Evolutionary conservation across 2,329 filamentous ascomycete genomes (phyloP).

Genomic region (Aureobasidium sp.): DNA sequence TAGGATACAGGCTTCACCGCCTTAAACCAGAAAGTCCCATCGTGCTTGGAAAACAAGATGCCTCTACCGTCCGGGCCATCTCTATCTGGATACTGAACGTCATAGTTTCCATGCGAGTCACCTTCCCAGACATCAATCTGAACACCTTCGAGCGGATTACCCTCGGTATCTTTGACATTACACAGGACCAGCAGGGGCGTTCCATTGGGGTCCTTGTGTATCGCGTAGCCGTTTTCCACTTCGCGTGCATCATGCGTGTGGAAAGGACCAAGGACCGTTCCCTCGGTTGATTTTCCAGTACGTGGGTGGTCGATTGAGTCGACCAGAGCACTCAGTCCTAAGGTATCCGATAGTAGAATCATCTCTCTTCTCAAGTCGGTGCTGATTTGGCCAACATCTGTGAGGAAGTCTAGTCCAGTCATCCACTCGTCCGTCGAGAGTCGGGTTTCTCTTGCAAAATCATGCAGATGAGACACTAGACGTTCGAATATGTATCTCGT

Average conservation of each 20-base stretch:
- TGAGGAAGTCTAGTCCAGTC: conserved; percentile 60
- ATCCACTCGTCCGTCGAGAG: conserved; percentile 71
- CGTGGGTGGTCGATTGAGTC: conserved; percentile 23
- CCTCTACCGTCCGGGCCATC: conserved; percentile 24
- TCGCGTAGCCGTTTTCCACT: conserved; percentile 21
- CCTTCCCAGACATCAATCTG: conserved; percentile 24
- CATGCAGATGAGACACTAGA: conserved; percentile 67
- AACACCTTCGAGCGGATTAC: conserved; percentile 19
- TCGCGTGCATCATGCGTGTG: conserved; percentile 25
- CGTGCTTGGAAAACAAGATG: conserved; percentile 21
- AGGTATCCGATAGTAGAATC: conserved; percentile 17
- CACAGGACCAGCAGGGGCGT: conserved; percentile 20
- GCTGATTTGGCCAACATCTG: conserved; percentile 62
- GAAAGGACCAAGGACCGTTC: conserved; percentile 27
- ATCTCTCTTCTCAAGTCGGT: conserved; percentile 57
- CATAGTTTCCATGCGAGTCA: conserved; percentile 26
- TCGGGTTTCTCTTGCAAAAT: conserved; percentile 69
- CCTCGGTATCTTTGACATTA: conserved; percentile 22
- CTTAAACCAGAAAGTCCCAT: conserved; percentile 25
- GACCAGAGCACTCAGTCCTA: conserved; percentile 26
- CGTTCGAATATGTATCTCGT: conserved; percentile 63
- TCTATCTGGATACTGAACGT: conserved; percentile 24
- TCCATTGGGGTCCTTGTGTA: conserved; percentile 22
- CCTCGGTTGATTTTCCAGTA: conserved; percentile 22
- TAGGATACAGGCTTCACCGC: conserved; percentile 25